phyloP scores from a whole-genome alignment of 2,329 filamentous ascomycete species.

The Pseudogymnoascus sp. region DNA sequence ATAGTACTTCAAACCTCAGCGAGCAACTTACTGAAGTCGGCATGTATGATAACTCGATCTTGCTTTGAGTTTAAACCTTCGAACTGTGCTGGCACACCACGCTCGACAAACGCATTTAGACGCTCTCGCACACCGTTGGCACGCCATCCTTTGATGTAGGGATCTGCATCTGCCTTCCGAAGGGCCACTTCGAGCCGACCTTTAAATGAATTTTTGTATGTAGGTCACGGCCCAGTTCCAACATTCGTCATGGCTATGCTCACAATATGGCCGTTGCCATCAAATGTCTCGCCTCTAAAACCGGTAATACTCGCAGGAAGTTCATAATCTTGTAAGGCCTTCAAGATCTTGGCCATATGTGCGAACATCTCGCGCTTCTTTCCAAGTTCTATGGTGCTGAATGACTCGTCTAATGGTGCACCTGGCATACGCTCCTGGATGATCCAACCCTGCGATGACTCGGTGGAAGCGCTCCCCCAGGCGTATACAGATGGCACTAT shows the following conservation, averaged over 20 bases:
- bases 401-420: constrained; percentile 18
- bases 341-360: constrained; percentile 27
- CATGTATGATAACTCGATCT: constrained; percentile 22
- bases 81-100: constrained; percentile 22
- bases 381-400: constrained; percentile 18
- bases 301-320: constrained; percentile 26
- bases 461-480: constrained; percentile 21
- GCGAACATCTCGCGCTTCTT: constrained; percentile 24
- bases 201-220: constrained; percentile 24
- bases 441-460: constrained; percentile 23
- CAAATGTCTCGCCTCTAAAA: constrained; percentile 29
- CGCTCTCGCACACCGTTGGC: constrained; percentile 25
- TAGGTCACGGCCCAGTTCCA: constrained; percentile 26
- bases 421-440: constrained; percentile 29
- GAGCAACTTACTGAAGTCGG: constrained; percentile 24
- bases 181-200: constrained; percentile 23
- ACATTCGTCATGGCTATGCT: constrained; percentile 28
- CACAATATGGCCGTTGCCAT: constrained; percentile 24
- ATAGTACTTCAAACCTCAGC: not conserved
- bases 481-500: constrained; percentile 28
- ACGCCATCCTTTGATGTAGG: constrained; percentile 27
- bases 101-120: constrained; percentile 23
- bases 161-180: constrained; percentile 20
- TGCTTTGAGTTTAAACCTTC: constrained; percentile 14
- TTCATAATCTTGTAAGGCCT: constrained; percentile 26